These are phyloP conservation scores for Hortiboletus campestris DNA, from an alignment of 768 basidiomycete species.

Conservation along the genomic window DNA sequence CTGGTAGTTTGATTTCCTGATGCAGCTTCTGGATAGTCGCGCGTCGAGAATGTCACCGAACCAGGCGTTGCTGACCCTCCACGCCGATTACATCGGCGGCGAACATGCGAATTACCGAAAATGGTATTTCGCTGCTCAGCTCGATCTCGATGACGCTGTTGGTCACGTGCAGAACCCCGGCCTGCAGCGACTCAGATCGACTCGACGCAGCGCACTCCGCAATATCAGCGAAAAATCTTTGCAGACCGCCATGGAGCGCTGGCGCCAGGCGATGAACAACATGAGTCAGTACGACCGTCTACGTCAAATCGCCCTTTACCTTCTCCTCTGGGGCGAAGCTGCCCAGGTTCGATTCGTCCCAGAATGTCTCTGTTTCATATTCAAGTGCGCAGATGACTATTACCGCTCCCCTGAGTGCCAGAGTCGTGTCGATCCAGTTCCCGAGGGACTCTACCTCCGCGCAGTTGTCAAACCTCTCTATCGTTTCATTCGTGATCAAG, in stretches of 20 bases:
- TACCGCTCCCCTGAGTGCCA: conserved; percentile 99
- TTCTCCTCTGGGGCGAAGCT: conserved; percentile 97
- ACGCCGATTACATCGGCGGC: conserved; percentile 98
- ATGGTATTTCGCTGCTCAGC: conserved; percentile 99
- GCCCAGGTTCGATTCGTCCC: conserved; percentile 96
- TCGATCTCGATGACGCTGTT: conserved; percentile 97
- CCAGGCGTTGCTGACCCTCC: conserved; percentile 90
- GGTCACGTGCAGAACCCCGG: conserved; percentile 92
- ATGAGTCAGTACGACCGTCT: conserved; percentile 99
- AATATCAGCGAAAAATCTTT: conserved; percentile 62
- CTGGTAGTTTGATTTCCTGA: conserved; percentile 87
- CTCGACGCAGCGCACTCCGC: conserved; percentile 57
- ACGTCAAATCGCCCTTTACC: conserved; percentile 91
- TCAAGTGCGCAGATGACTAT: conserved; percentile 99
- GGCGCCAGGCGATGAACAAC: conserved; percentile 97
- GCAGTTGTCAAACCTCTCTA: conserved; percentile 92
- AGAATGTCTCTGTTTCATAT: conserved; percentile 98
- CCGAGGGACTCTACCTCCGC: conserved; percentile 92
- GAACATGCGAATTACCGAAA: conserved; percentile 99
- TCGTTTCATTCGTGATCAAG: conserved; percentile 95
- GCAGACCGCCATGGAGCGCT: conserved; percentile 82
- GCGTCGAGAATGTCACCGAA: conserved; percentile 97
- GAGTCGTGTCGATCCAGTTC: conserved; percentile 84
- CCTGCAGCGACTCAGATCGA: conserved; percentile 76
- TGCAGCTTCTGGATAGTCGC: conserved; percentile 96